A percentile compares a stretch with the other conserved stretches of the same genome.
Evolutionary conservation across 1,284 basidiomycete genomes (phyloP).

Genomic region (Austropuccinia psidii): DNA sequence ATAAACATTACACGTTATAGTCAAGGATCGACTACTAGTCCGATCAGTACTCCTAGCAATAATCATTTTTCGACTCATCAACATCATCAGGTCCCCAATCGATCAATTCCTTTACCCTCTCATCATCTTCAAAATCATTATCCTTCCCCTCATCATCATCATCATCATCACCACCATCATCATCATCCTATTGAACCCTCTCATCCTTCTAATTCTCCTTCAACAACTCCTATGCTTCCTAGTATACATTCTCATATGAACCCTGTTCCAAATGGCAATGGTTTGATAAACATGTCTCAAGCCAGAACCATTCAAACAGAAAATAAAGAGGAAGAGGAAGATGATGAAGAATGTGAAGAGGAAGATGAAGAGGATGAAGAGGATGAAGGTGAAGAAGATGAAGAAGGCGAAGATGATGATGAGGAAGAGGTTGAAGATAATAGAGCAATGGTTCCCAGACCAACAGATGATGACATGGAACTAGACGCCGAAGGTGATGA

Average conservation of each 20-base stretch:
- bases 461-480: too few species aligned
- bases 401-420: background rate
- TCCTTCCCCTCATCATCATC: slow-evolving; percentile 18
- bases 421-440: background rate
- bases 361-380: background rate
- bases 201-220: background rate
- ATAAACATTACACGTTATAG: too few species aligned
- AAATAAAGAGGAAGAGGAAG: background rate
- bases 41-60: background rate
- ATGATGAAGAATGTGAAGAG: background rate
- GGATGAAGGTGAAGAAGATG: background rate
- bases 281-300: background rate
- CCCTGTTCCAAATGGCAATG: slow-evolving; percentile 11
- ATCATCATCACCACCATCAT: slow-evolving; percentile 6
- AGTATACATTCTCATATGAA: background rate
- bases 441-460: too few species aligned
- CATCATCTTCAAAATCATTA: slow-evolving; percentile 17
- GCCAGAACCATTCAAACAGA: background rate
- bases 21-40: too few species aligned
- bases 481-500: too few species aligned
- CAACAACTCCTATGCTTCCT: background rate
- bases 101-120: slow-evolving; percentile 12
- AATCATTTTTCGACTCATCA: background rate
- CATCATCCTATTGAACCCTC: background rate
- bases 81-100: background rate